phyloP scores from a whole-genome alignment of 139 green algal species.

The Closterium sp. region DNA sequence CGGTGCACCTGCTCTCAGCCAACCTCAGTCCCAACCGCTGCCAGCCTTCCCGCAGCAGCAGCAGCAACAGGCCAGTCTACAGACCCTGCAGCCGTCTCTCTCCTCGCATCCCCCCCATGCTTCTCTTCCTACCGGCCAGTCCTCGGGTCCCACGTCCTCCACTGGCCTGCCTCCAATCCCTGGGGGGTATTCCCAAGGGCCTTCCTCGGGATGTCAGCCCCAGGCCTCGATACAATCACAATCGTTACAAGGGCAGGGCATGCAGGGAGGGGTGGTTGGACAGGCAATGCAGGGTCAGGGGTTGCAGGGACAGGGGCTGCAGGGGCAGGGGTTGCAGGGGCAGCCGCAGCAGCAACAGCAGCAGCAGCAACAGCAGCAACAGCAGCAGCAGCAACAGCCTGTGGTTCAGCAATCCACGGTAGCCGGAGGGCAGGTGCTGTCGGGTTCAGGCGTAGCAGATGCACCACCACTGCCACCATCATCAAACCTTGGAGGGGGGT shows the following conservation, averaged over 20 bases:
- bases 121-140: background rate
- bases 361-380: too few relatives aligned
- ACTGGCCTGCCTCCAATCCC: background rate
- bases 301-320: background rate
- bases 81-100: background rate
- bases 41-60: background rate
- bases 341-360: slow-evolving; percentile 5
- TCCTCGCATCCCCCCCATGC: background rate
- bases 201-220: background rate
- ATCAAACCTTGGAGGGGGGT: background rate
- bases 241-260: background rate
- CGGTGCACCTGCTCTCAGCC: background rate
- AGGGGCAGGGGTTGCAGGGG: background rate
- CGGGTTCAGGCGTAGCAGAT: background rate
- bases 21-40: background rate
- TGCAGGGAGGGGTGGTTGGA: background rate
- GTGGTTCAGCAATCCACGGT: background rate
- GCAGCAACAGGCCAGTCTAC: background rate
- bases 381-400: background rate
- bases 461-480: background rate
- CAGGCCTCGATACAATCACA: background rate
- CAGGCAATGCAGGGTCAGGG: background rate
- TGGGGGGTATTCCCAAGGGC: background rate
- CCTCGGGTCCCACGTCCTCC: background rate
- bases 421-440: background rate